Percentiles rank a stretch among this genome's conserved stretches.
phyloP scores from a whole-genome alignment of 495 filamentous ascomycete species.

The Neurospora sp. region DNA sequence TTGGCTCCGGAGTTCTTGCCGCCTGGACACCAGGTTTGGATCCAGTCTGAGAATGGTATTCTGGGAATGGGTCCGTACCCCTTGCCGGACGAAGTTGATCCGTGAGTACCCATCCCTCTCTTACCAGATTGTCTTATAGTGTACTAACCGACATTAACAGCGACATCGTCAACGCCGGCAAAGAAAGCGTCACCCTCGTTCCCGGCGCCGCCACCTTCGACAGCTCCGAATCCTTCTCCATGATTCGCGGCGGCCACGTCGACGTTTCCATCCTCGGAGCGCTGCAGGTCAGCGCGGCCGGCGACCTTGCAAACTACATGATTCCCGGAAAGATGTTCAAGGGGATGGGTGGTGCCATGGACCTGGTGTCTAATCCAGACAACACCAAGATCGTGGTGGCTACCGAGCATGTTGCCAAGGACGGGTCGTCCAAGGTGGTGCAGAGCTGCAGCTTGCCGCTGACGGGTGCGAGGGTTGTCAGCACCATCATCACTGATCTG shows the following conservation, averaged over 20 bases:
- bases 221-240: slow-evolving; percentile 48
- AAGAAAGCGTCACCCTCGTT: slow-evolving; percentile 49
- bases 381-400: slow-evolving; percentile 52
- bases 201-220: slow-evolving; percentile 49
- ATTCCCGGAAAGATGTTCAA: slow-evolving; percentile 54
- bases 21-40: slow-evolving; percentile 40
- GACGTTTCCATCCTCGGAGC: slow-evolving; percentile 52
- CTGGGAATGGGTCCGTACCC: slow-evolving; percentile 56
- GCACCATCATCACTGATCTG: slow-evolving; percentile 49
- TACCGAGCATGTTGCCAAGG: slow-evolving; percentile 53
- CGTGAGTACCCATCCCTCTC: slow-evolving; percentile 14
- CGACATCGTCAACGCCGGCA: slow-evolving; percentile 53
- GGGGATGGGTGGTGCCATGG: slow-evolving; percentile 57
- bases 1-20: slow-evolving; percentile 48
- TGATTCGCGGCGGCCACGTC: slow-evolving; percentile 53
- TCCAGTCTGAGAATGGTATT: slow-evolving; percentile 54
- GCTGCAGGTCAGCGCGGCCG: slow-evolving; percentile 47
- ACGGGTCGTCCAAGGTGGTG: slow-evolving; percentile 48
- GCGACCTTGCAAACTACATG: slow-evolving; percentile 56
- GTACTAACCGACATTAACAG: neutral
- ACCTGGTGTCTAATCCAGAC: slow-evolving; percentile 50
- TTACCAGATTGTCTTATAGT: neutral
- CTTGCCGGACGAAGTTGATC: slow-evolving; percentile 39
- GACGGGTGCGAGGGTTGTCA: slow-evolving; percentile 43
- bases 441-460: slow-evolving; percentile 46